These are phyloP conservation scores for Phyllostachys edulis DNA, from an alignment of 176 grass and related monocot genomes.

Conservation along the genomic window DNA sequence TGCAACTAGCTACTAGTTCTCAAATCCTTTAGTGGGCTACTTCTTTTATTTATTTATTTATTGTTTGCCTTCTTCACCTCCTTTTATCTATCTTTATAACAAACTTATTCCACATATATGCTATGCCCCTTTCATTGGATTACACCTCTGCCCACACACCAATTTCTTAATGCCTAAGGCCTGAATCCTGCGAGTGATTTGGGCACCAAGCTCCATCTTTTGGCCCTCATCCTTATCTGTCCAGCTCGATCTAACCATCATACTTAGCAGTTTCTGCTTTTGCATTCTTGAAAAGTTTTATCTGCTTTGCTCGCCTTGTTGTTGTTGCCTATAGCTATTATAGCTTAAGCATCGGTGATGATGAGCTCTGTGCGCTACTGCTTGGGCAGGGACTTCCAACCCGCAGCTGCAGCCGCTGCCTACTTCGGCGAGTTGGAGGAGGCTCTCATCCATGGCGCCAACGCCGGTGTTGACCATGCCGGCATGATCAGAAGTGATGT, in stretches of 20 bases:
- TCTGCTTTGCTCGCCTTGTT: slow-evolving; percentile 19
- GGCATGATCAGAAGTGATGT: slow-evolving; percentile 48
- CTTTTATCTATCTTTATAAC: slow-evolving; percentile 73
- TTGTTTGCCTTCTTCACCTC: slow-evolving; percentile 36
- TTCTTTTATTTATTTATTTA: slow-evolving; percentile 35
- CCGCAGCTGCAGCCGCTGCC: slow-evolving; percentile 49
- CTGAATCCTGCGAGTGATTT: slow-evolving; percentile 47
- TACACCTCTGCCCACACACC: slow-evolving; percentile 65
- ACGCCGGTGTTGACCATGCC: slow-evolving; percentile 20
- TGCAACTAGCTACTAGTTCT: slow-evolving; percentile 40
- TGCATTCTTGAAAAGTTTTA: slow-evolving; percentile 59
- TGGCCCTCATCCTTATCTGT: slow-evolving; percentile 68
- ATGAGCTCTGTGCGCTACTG: slow-evolving; percentile 47
- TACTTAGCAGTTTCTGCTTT: slow-evolving; percentile 41
- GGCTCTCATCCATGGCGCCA: slow-evolving; percentile 73
- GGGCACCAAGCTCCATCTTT: slow-evolving; percentile 47
- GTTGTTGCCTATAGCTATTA: slow-evolving; percentile 21
- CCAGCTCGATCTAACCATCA: slow-evolving; percentile 40
- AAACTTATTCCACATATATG: slow-evolving; percentile 49
- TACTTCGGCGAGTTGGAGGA: slow-evolving; percentile 85
- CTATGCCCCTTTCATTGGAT: slow-evolving; percentile 56
- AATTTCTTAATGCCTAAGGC: slow-evolving; percentile 52
- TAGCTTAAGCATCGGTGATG: slow-evolving; percentile 27
- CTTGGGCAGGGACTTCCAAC: slow-evolving; percentile 72
- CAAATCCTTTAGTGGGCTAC: slow-evolving; percentile 49